Conservation (phyloP, 305 asterid genomes). For the Fraxinus floribunda region DNA sequence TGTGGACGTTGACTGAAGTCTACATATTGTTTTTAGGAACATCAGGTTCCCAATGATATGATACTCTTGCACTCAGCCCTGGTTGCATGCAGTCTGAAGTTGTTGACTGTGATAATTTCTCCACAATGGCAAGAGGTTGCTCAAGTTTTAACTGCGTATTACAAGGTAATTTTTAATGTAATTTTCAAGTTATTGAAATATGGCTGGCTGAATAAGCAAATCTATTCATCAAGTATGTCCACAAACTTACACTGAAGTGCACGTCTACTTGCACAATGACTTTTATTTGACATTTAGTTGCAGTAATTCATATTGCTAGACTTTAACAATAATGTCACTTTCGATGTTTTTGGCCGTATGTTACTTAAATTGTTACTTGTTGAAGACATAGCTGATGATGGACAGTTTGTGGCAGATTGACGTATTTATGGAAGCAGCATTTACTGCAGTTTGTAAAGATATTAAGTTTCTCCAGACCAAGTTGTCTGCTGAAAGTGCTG, state of each 20-base stretch:
- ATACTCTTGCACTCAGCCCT: slow-evolving; percentile 90
- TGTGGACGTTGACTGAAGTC: slow-evolving; percentile 27
- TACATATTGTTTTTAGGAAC: slow-evolving; percentile 41
- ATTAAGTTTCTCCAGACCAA: slow-evolving; percentile 69
- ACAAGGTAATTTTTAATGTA: slow-evolving; percentile 53
- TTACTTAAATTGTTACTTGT: slow-evolving; percentile 11
- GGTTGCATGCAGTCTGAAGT: slow-evolving; percentile 80
- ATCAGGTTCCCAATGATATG: slow-evolving; percentile 56
- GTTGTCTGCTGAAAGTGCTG: slow-evolving; percentile 59
- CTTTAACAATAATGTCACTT: slow-evolving; percentile 4
- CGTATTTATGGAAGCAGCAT: slow-evolving; percentile 75
- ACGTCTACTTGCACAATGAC: neutral
- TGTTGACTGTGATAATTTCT: slow-evolving; percentile 72
- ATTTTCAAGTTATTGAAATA: neutral
- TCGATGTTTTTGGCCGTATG: slow-evolving; percentile 3
- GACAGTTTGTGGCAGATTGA: slow-evolving; percentile 69
- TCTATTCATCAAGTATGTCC: neutral
- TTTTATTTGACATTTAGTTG: neutral
- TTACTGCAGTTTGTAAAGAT: slow-evolving; percentile 74
- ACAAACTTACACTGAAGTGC: neutral
- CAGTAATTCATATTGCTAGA: slow-evolving; percentile 15
- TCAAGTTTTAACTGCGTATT: slow-evolving; percentile 77
- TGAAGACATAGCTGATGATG: slow-evolving; percentile 30
- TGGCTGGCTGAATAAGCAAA: neutral
- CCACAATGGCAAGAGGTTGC: slow-evolving; percentile 87